Conservation (phyloP, 306 rosid genomes). For the Castanopsis chinensis region DNA sequence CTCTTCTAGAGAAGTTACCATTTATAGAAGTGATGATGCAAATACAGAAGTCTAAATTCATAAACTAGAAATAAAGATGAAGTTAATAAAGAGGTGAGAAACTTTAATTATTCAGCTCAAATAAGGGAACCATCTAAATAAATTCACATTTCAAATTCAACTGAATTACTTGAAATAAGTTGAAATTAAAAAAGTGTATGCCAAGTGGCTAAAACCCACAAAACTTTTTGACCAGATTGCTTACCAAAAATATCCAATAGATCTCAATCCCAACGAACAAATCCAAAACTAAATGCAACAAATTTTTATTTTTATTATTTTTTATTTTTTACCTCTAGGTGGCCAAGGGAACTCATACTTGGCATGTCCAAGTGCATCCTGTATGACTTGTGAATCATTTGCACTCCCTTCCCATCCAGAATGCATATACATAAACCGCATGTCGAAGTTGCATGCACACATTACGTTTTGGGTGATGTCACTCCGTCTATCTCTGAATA, state of each 20-base stretch:
- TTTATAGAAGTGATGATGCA: conserved; percentile 14
- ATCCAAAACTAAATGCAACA: conserved; percentile 23
- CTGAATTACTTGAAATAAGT: conserved; percentile 13
- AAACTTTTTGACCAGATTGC: conserved; percentile 22
- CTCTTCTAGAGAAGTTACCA: conserved; percentile 17
- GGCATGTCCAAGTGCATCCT: too few relatives aligned
- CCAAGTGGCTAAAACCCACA: conserved; percentile 41
- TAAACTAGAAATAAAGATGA: background rate
- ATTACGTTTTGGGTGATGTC: too few relatives aligned
- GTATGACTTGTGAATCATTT: too few relatives aligned
- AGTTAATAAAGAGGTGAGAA: background rate
- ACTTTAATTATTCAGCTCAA: conserved; percentile 10
- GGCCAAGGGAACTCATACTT: too few relatives aligned
- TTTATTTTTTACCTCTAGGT: too few relatives aligned
- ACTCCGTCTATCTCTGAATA: too few relatives aligned
- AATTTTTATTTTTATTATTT: too few relatives aligned
- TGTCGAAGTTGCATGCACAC: too few relatives aligned
- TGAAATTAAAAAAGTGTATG: conserved; percentile 19
- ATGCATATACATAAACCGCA: too few relatives aligned
- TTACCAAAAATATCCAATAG: conserved; percentile 35
- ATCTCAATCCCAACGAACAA: conserved; percentile 49
- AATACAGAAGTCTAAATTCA: conserved; percentile 6
- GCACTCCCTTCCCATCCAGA: too few relatives aligned
- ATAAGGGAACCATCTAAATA: conserved; percentile 29
- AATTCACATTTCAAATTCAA: conserved; percentile 36